These are phyloP conservation scores for Cutaneotrichosporon sp. DNA, from an alignment of 1,284 basidiomycete species.

Conservation along the genomic window DNA sequence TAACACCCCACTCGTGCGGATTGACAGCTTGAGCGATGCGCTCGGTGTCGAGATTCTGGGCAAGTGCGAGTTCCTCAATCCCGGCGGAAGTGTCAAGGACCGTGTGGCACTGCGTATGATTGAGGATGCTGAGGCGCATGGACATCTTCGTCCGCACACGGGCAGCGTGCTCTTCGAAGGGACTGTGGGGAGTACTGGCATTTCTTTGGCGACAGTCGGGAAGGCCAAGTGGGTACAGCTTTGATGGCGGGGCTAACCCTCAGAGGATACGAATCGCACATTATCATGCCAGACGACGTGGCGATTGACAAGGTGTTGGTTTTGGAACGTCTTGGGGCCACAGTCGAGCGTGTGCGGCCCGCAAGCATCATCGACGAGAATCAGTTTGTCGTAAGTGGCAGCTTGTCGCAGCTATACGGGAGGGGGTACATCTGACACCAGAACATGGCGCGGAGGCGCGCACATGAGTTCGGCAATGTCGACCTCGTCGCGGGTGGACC, in stretches of 20 bases:
- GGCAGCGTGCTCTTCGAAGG: constrained; percentile 96
- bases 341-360: constrained; percentile 76
- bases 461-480: constrained; percentile 62
- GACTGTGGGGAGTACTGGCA: constrained; percentile 94
- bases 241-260: constrained; percentile 27
- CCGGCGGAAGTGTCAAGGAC: constrained; percentile 96
- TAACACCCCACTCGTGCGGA: constrained; percentile 91
- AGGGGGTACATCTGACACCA: no score
- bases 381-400: constrained; percentile 60
- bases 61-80: constrained; percentile 68
- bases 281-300: constrained; percentile 91
- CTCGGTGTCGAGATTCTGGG: constrained; percentile 83
- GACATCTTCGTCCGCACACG: constrained; percentile 77
- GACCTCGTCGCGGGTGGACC: constrained; percentile 37
- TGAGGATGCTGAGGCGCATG: constrained; percentile 80
- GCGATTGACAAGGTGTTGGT: constrained; percentile 83
- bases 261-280: constrained; percentile 54
- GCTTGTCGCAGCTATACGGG: no score
- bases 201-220: constrained; percentile 89
- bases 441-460: constrained; percentile 76
- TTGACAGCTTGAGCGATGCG: constrained; percentile 82
- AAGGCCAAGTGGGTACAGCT: constrained; percentile 63
- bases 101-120: constrained; percentile 90
- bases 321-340: constrained; percentile 75
- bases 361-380: constrained; percentile 89